Percentiles rank a stretch among this genome's conserved stretches.
Evolutionary conservation across 371 early-diverging fungal species (phyloP).

Genomic region (Apophysomyces ossiformis): DNA sequence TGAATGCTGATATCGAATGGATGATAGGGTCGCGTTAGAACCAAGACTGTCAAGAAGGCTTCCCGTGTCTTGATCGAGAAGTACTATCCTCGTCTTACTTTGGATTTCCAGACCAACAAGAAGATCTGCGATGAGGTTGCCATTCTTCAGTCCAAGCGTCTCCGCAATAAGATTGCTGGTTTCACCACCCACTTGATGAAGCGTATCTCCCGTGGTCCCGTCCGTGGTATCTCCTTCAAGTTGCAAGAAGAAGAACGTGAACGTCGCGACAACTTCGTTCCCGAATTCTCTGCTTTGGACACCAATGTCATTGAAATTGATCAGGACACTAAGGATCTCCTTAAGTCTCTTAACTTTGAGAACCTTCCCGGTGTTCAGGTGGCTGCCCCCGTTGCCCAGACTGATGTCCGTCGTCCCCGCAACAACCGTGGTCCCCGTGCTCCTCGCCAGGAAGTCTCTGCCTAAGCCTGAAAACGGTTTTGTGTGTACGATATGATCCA

Average conservation of each 20-base stretch:
- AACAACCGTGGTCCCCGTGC: conserved; percentile 44
- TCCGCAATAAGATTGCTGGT: conserved; percentile 99
- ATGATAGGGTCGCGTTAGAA: conserved; percentile 55
- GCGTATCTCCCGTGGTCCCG: conserved; percentile 99
- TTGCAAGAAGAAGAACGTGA: conserved; percentile 99
- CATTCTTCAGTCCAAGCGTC: conserved; percentile 98
- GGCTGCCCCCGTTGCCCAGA: conserved; percentile 47
- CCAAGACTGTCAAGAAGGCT: conserved; percentile 99
- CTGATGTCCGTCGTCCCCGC: conserved; percentile 32
- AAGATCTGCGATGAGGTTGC: conserved; percentile 98
- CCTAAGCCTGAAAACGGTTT: background rate
- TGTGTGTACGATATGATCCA: background rate
- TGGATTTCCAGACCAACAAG: conserved; percentile 99
- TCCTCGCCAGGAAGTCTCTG: conserved; percentile 21
- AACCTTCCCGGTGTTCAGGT: conserved; percentile 76
- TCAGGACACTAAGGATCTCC: conserved; percentile 93
- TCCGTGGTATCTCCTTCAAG: conserved; percentile 99
- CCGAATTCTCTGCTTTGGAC: conserved; percentile 98
- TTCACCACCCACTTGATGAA: conserved; percentile 99
- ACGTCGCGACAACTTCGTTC: conserved; percentile 99
- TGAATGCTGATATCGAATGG: conserved; percentile 21
- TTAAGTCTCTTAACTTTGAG: conserved; percentile 96
- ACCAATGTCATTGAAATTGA: conserved; percentile 95
- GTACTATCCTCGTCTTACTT: conserved; percentile 99
- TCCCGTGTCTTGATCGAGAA: conserved; percentile 99